A percentile compares a stretch with the other conserved stretches of the same genome.
Conservation (phyloP, 2,329 filamentous ascomycete species). For the Didymella exigua region DNA sequence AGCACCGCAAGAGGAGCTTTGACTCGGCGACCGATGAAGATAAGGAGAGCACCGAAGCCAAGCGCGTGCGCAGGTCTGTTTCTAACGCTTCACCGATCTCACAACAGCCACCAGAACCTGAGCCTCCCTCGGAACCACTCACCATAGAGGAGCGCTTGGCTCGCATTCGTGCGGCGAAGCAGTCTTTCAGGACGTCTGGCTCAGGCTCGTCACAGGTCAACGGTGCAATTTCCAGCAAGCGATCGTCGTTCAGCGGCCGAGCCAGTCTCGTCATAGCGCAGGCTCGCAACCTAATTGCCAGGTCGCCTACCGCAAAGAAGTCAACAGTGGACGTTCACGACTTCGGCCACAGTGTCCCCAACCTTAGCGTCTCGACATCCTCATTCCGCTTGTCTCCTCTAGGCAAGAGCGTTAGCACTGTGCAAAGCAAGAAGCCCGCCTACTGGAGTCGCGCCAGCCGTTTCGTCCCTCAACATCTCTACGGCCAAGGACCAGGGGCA, state of each 20-base stretch:
- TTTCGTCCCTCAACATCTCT: constrained; percentile 46
- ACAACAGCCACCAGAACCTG: constrained; percentile 14
- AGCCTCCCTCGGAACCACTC: constrained; percentile 3
- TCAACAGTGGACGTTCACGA: constrained; percentile 25
- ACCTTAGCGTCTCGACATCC: constrained; percentile 23
- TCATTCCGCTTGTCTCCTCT: constrained; percentile 18
- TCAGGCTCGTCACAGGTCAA: constrained; percentile 16
- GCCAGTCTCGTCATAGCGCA: constrained; percentile 27
- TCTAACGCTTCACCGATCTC: constrained; percentile 19
- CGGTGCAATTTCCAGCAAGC: constrained; percentile 12
- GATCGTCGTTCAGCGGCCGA: constrained; percentile 18
- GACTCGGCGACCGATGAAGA: constrained; percentile 35
- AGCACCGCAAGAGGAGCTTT: constrained; percentile 40
- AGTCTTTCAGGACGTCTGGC: constrained; percentile 20
- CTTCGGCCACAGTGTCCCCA: constrained; percentile 37
- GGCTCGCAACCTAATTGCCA: constrained; percentile 22
- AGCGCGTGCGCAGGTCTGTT: constrained; percentile 28
- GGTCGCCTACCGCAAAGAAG: constrained; percentile 11
- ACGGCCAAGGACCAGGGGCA: constrained; percentile 42
- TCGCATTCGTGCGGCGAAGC: constrained; percentile 31
- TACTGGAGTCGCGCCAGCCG: constrained; percentile 41
- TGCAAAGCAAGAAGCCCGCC: constrained; percentile 28
- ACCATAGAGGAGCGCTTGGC: constrained; percentile 30
- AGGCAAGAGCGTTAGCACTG: constrained; percentile 18
- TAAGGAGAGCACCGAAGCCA: constrained; percentile 23